Evolutionary conservation across 2,329 filamentous ascomycete genomes (phyloP).

Genomic region (Cladosporium velox): DNA sequence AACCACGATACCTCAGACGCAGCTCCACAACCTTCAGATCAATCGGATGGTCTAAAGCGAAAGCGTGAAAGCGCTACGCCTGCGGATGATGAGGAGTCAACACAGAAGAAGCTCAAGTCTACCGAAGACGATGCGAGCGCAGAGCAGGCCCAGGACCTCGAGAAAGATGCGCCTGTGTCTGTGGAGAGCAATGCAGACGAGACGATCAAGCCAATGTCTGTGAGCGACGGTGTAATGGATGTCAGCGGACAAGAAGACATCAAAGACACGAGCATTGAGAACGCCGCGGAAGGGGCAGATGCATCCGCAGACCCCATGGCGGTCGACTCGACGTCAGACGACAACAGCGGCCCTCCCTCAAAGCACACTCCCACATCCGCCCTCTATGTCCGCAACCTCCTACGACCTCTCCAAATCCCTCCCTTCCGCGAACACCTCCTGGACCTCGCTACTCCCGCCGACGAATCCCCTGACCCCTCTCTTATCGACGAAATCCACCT

Average conservation of each 20-base stretch:
- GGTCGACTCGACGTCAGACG: slow-evolving; percentile 6
- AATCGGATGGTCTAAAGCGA: slow-evolving; percentile 33
- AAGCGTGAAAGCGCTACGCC: slow-evolving; percentile 36
- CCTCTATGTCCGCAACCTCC: slow-evolving; percentile 87
- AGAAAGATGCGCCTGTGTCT: slow-evolving; percentile 17
- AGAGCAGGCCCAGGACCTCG: slow-evolving; percentile 27
- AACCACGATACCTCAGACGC: neutral
- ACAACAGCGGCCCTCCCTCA: slow-evolving; percentile 33
- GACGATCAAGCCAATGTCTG: slow-evolving; percentile 29
- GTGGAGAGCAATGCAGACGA: slow-evolving; percentile 23
- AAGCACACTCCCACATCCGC: slow-evolving; percentile 58
- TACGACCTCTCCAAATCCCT: slow-evolving; percentile 75
- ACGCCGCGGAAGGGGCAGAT: neutral
- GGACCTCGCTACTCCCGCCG: slow-evolving; percentile 64
- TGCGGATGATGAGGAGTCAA: slow-evolving; percentile 32
- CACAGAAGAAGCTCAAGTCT: slow-evolving; percentile 48
- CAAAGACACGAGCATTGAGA: slow-evolving; percentile 10
- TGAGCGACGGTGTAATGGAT: slow-evolving; percentile 36
- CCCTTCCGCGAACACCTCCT: slow-evolving; percentile 69
- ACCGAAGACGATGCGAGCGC: slow-evolving; percentile 40
- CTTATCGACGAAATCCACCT: slow-evolving; percentile 70
- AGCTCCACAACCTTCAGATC: slow-evolving; percentile 11
- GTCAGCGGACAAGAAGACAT: slow-evolving; percentile 22
- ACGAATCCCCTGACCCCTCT: slow-evolving; percentile 47
- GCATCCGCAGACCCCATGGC: slow-evolving; percentile 6